A percentile compares a stretch with the other conserved stretches of the same genome.
Evolutionary conservation across 495 filamentous ascomycete genomes (phyloP).

Genomic region (Rusavskia elegans): DNA sequence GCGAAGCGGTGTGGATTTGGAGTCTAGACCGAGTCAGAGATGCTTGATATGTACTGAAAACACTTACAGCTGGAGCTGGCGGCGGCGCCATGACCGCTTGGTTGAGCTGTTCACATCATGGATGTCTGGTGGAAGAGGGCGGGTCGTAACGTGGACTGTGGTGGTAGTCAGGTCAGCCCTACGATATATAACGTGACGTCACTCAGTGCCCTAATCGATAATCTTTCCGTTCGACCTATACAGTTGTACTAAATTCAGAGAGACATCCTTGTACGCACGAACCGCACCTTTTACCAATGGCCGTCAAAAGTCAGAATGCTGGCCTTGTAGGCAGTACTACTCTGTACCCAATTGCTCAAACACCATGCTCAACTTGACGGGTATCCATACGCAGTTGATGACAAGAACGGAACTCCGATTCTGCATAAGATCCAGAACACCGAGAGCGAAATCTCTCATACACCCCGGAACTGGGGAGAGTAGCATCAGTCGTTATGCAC

Average conservation of each 20-base stretch:
- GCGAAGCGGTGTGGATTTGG: background rate
- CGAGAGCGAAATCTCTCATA: background rate
- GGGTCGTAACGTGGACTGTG: too few species aligned
- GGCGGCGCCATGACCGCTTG: background rate
- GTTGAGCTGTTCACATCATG: background rate
- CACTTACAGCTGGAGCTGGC: background rate
- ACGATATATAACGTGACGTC: too few species aligned
- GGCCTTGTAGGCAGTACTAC: too few species aligned
- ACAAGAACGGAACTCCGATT: background rate
- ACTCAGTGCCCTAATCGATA: too few species aligned
- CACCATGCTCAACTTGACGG: background rate
- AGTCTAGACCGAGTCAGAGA: background rate
- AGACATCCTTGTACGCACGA: too few species aligned
- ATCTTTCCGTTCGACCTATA: too few species aligned
- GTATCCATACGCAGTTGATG: background rate
- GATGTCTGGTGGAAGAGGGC: background rate
- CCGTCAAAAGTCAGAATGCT: background rate
- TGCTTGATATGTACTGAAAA: background rate
- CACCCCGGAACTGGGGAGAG: slow-evolving; percentile 5
- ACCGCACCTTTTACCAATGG: too few species aligned
- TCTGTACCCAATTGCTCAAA: background rate
- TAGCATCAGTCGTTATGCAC: slow-evolving; percentile 13
- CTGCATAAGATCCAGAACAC: background rate
- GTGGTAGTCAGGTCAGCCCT: too few species aligned
- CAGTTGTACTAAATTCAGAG: too few species aligned